Base-by-base conservation (phyloP, 1,284 basidiomycete genomes). In the Trametes versicolor region DNA sequence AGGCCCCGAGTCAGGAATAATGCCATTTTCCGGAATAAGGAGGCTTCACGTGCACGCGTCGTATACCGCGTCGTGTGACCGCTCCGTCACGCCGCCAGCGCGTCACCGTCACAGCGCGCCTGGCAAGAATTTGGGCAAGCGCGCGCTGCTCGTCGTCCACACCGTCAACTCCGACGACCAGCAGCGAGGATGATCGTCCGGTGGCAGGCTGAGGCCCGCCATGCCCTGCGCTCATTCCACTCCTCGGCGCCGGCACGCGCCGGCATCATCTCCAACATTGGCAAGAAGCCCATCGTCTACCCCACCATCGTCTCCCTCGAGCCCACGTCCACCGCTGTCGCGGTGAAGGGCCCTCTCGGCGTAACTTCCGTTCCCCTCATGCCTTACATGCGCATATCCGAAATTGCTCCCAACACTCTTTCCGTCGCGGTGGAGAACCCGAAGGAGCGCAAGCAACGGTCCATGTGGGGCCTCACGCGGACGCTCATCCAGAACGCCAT, bases 401-500 rank as follows among this genome's bases (percentile, higher is more conserved):
- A 86, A 61, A 79, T 83, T 2, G 77, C 84, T 57, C 78, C 82
- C 19, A 78, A 84, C 60, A 79, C 81, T 1, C 75, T 91, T 65
- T 77, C 83, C 21, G 79, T 98, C n/a, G 70, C 83, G 9, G 90
- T 98, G 1, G 86, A 93, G 73, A 85, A 97, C 75, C 81, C 89
- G 4, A 82, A 83, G 55, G 75, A 87, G 53, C 94, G 95, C 79
- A 80, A 87, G 56, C 96, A 98, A 78, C 86, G 94, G 47, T 87
- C 91, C 55, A 90, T 95, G 82, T 99, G 97, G 97, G 97, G 97
- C 13, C 87, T 95, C 48, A 97, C 95, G 2, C 89, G 97, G 54
- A 93, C 95, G 0, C 85, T 97, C 64, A 91, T 98, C 74, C 82
- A 85, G 69, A 99, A 99, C 75, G 97, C 97, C 19, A 87, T 99